Percentiles rank a stretch among this genome's conserved stretches.
Conservation (phyloP, 306 rosid species). For the Ammopiptanthus mongolicus region DNA sequence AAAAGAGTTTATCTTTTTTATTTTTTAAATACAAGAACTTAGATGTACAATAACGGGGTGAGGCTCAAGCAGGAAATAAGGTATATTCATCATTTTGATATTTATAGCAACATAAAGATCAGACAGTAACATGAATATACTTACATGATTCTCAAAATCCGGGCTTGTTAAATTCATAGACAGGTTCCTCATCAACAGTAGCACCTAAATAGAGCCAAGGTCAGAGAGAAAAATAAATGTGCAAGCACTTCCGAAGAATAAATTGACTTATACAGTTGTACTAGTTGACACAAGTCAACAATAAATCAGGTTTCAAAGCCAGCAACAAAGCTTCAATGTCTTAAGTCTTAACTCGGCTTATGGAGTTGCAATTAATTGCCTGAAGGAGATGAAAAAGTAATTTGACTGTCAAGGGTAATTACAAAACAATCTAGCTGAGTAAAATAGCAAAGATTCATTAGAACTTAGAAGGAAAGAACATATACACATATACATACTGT, state of each 20-base stretch:
- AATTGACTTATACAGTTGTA: background rate
- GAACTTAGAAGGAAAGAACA: background rate
- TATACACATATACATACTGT: slow-evolving; percentile 49
- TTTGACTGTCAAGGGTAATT: slow-evolving; percentile 5
- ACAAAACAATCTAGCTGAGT: slow-evolving; percentile 1
- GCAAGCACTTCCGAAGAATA: background rate
- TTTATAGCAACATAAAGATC: slow-evolving; percentile 9
- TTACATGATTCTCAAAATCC: slow-evolving; percentile 89
- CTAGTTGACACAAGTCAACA: background rate
- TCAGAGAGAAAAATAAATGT: background rate
- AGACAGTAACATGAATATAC: slow-evolving; percentile 32
- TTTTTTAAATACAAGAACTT: too few relatives aligned
- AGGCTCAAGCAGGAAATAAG: slow-evolving; percentile 9
- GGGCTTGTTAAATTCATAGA: slow-evolving; percentile 86
- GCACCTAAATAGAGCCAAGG: slow-evolving; percentile 52
- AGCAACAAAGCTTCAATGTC: background rate
- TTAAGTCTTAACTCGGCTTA: background rate
- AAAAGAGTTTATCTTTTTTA: background rate
- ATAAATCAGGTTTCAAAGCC: background rate
- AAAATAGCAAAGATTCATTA: slow-evolving; percentile 11
- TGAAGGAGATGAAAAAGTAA: background rate
- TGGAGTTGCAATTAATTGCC: background rate
- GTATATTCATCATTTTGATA: background rate
- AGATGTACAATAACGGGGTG: too few relatives aligned
- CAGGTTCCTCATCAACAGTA: slow-evolving; percentile 88